Evolutionary conservation across 2,329 filamentous ascomycete genomes (phyloP).

Genomic region (Davidsoniella eucalypti): DNA sequence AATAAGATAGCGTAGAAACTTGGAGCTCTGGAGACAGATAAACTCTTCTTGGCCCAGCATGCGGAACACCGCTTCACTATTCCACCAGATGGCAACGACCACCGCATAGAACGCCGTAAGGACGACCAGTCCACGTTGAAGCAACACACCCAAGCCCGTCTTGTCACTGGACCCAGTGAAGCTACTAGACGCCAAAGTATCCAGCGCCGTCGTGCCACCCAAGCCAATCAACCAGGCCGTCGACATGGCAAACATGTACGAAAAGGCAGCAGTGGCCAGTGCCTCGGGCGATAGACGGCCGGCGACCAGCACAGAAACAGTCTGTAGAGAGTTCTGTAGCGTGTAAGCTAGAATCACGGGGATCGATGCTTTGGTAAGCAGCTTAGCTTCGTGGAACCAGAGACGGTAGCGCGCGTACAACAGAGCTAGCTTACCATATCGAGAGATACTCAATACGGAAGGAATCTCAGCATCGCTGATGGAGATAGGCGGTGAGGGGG

Average conservation of each 20-base stretch:
- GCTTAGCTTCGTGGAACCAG: slow-evolving; percentile 43
- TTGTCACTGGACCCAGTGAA: slow-evolving; percentile 71
- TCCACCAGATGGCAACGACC: slow-evolving; percentile 57
- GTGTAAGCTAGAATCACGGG: slow-evolving; percentile 75
- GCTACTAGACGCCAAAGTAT: slow-evolving; percentile 67
- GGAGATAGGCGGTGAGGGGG: too few relatives aligned
- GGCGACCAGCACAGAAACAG: slow-evolving; percentile 63
- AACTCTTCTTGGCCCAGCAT: slow-evolving; percentile 62
- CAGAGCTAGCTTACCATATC: not conserved
- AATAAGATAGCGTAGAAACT: slow-evolving; percentile 56
- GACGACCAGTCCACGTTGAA: slow-evolving; percentile 62
- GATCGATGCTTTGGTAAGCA: slow-evolving; percentile 51
- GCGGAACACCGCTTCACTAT: slow-evolving; percentile 57
- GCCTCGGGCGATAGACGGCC: slow-evolving; percentile 66
- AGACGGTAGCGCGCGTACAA: not conserved
- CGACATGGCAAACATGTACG: slow-evolving; percentile 87
- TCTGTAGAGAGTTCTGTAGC: slow-evolving; percentile 73
- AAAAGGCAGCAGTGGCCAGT: slow-evolving; percentile 67
- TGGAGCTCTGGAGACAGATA: slow-evolving; percentile 56
- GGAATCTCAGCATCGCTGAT: too few relatives aligned
- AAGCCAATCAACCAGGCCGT: slow-evolving; percentile 76
- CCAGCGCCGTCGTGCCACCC: slow-evolving; percentile 71
- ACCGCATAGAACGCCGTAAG: slow-evolving; percentile 56
- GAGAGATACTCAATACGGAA: too few relatives aligned
- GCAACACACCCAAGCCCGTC: slow-evolving; percentile 58